phyloP scores from a whole-genome alignment of 1,284 basidiomycete genomes.

The Moesziomyces antarcticus region DNA sequence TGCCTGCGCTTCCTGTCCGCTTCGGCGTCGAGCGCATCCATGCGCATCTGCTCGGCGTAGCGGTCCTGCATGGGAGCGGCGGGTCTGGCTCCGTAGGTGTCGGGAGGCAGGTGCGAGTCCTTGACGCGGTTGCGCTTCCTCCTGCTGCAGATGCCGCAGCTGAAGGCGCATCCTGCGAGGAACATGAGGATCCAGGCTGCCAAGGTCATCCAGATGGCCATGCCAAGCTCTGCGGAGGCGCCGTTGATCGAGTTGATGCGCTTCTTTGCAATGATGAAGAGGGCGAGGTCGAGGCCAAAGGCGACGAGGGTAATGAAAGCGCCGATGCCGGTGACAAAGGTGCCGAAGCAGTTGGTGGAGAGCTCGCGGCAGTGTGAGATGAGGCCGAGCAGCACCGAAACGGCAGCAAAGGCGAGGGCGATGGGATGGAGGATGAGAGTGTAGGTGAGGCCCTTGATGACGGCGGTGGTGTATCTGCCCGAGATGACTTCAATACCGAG shows the following conservation, averaged over 20 bases:
- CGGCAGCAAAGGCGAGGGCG: conserved; percentile 46
- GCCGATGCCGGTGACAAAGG: conserved; percentile 53
- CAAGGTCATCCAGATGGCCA: conserved; percentile 61
- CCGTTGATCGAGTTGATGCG: conserved; percentile 56
- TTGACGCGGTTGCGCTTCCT: conserved; percentile 46
- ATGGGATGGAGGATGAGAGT: conserved; percentile 59
- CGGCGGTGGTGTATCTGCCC: conserved; percentile 42
- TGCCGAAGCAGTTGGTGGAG: conserved; percentile 48
- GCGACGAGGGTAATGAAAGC: conserved; percentile 54
- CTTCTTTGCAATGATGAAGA: conserved; percentile 63
- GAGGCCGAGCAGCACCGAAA: conserved; percentile 54
- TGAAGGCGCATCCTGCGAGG: conserved; percentile 52
- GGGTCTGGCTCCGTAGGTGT: conserved; percentile 37
- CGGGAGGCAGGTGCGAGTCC: conserved; percentile 37
- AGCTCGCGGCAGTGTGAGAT: conserved; percentile 55
- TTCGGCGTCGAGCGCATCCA: conserved; percentile 62
- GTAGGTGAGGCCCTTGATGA: conserved; percentile 63
- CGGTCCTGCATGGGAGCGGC: conserved; percentile 19
- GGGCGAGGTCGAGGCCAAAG: conserved; percentile 59
- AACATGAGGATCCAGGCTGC: conserved; percentile 60
- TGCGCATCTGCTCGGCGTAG: conserved; percentile 60
- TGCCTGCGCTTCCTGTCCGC: conserved; percentile 54
- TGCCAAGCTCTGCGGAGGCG: conserved; percentile 51
- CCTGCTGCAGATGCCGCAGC: conserved; percentile 55
- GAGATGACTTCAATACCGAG: conserved; percentile 48